phyloP scores from a whole-genome alignment of 257 asterid genomes.

The Phtheirospermum japonicum region DNA sequence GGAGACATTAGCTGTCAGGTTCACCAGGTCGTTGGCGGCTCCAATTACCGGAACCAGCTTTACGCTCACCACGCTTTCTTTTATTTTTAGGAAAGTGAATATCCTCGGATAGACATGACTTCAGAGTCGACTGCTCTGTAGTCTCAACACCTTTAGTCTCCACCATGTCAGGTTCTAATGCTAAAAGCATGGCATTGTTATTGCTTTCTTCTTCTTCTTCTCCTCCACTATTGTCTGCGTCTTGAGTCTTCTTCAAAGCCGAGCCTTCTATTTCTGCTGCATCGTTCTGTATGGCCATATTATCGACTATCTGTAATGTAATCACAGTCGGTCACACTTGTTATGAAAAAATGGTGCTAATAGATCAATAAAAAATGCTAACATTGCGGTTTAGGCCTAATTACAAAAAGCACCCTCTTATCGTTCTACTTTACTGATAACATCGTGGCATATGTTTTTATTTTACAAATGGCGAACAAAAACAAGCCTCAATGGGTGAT shows the following conservation, averaged over 20 bases:
- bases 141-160: conserved; percentile 26
- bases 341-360: neutral
- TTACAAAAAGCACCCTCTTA: no score
- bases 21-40: conserved; percentile 56
- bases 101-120: conserved; percentile 47
- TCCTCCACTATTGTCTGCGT: conserved; percentile 47
- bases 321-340: conserved; percentile 4
- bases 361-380: no score
- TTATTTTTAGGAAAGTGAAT: conserved; percentile 64
- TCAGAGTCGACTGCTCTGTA: conserved; percentile 38
- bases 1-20: conserved; percentile 44
- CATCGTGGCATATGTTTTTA: neutral
- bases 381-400: no score
- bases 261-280: conserved; percentile 48
- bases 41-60: conserved; percentile 71
- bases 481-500: neutral
- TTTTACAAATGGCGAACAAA: neutral
- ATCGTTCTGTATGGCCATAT: conserved; percentile 60
- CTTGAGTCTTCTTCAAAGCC: conserved; percentile 40
- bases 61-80: conserved; percentile 88
- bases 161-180: conserved; percentile 30
- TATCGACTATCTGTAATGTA: conserved; percentile 68
- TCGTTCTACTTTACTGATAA: no score
- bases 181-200: conserved; percentile 27
- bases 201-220: conserved; percentile 64